Conservation (phyloP, 75 land plant genomes). For the Cryptomeria japonica region DNA sequence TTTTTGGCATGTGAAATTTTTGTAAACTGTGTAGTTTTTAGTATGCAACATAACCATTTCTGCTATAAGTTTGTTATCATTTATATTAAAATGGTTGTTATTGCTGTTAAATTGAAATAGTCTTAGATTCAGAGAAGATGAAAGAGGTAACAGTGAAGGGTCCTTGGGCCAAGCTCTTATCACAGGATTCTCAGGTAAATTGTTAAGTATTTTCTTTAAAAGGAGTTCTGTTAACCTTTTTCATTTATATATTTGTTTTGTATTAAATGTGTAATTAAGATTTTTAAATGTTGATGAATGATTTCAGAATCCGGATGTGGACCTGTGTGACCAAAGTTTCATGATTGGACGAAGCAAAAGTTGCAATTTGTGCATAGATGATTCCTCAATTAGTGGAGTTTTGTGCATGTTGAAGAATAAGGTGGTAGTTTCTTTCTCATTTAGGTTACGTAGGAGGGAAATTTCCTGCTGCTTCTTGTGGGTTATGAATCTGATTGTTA, state of each 20-base stretch:
- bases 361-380: conserved; percentile 51
- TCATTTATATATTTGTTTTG: not conserved
- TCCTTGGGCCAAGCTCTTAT: conserved; percentile 59
- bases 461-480: not conserved
- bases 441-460: not conserved
- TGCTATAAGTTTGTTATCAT: not conserved
- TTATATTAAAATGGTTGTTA: not conserved
- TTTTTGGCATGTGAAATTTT: no score
- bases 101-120: not conserved
- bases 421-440: conserved; percentile 28
- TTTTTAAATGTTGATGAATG: conserved; percentile 2
- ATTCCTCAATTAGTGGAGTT: conserved; percentile 34
- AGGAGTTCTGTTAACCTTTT: not conserved
- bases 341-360: conserved; percentile 55
- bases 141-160: not conserved
- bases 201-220: not conserved
- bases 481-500: not conserved
- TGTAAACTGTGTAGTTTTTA: not conserved
- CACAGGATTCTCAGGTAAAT: conserved; percentile 49
- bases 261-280: not conserved
- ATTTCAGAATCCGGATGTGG: conserved; percentile 45
- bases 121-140: not conserved
- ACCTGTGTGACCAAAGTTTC: conserved; percentile 30
- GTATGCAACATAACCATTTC: not conserved
- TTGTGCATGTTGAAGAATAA: conserved; percentile 51